Evolutionary conservation across 768 basidiomycete genomes (phyloP).

Genomic region (Candolleomyces efflorescens): DNA sequence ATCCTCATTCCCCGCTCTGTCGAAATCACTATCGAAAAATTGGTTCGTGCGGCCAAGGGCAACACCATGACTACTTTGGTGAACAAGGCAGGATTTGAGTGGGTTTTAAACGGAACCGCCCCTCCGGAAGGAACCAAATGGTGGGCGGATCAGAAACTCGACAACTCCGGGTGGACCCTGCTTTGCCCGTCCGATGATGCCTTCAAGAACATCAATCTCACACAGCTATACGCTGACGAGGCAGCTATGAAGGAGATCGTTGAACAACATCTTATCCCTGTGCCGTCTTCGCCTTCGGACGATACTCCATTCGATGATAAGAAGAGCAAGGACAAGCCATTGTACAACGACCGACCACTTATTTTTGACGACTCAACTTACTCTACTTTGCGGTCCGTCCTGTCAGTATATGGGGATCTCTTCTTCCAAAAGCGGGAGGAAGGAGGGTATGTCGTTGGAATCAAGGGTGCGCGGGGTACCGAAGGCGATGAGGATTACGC

Average conservation of each 20-base stretch:
- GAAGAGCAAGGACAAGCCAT: no score
- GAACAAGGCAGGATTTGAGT: slow-evolving; percentile 80
- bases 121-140: slow-evolving; percentile 62
- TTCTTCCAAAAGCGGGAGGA: slow-evolving; percentile 59
- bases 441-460: slow-evolving; percentile 62
- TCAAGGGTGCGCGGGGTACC: slow-evolving; percentile 69
- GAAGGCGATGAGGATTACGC: slow-evolving; percentile 61
- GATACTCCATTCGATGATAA: slow-evolving; percentile 20
- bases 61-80: slow-evolving; percentile 86
- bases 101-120: slow-evolving; percentile 83
- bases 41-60: slow-evolving; percentile 84
- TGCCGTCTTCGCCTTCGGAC: slow-evolving; percentile 22
- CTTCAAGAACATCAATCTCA: slow-evolving; percentile 84
- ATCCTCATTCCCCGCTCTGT: slow-evolving; percentile 85
- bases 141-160: slow-evolving; percentile 52
- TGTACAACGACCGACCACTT: slow-evolving; percentile 72
- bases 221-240: slow-evolving; percentile 56
- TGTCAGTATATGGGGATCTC: slow-evolving; percentile 74
- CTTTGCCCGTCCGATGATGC: slow-evolving; percentile 91
- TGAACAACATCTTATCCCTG: slow-evolving; percentile 72
- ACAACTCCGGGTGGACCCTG: slow-evolving; percentile 72
- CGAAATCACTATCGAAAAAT: slow-evolving; percentile 82
- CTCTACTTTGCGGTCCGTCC: slow-evolving; percentile 66
- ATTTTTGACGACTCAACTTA: slow-evolving; percentile 70
- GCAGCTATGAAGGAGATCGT: slow-evolving; percentile 57